Conservation (phyloP, 441 rosid species). For the Pelargonium myrrhifolium region DNA sequence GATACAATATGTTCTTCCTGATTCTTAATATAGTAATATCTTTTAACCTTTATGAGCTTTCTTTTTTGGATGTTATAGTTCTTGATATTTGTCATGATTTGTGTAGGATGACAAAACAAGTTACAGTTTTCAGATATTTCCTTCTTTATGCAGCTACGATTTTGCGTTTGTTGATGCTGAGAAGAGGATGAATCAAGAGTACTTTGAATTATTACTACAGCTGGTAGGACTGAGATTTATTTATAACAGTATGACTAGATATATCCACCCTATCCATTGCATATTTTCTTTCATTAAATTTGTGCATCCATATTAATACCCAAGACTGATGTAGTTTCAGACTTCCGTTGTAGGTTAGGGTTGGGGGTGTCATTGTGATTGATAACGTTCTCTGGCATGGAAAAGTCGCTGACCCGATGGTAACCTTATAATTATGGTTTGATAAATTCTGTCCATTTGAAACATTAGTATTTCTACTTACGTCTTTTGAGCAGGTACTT, state of each 20-base stretch:
- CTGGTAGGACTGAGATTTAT: slow-evolving; percentile 46
- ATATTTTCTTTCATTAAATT: neutral
- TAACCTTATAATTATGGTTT: slow-evolving; percentile 20
- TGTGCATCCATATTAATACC: slow-evolving; percentile 7
- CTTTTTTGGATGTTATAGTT: neutral
- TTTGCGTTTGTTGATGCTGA: slow-evolving; percentile 94
- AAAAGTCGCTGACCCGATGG: slow-evolving; percentile 77
- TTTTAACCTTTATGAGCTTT: neutral
- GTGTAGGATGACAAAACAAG: neutral
- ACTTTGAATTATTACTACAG: slow-evolving; percentile 73
- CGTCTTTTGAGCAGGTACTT: slow-evolving; percentile 39
- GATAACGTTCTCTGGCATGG: slow-evolving; percentile 98
- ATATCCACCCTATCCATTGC: neutral
- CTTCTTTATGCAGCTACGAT: slow-evolving; percentile 52
- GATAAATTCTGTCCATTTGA: slow-evolving; percentile 6
- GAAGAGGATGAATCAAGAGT: slow-evolving; percentile 80
- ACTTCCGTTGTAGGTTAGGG: slow-evolving; percentile 48
- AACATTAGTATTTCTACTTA: slow-evolving; percentile 3
- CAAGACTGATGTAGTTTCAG: slow-evolving; percentile 7
- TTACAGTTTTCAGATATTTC: slow-evolving; percentile 8
- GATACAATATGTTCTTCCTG: neutral
- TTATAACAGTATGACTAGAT: neutral
- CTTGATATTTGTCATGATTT: neutral
- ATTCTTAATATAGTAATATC: neutral
- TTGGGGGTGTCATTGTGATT: slow-evolving; percentile 69